Conservation (phyloP, 306 rosid species). For the Cucurbita maxima region DNA sequence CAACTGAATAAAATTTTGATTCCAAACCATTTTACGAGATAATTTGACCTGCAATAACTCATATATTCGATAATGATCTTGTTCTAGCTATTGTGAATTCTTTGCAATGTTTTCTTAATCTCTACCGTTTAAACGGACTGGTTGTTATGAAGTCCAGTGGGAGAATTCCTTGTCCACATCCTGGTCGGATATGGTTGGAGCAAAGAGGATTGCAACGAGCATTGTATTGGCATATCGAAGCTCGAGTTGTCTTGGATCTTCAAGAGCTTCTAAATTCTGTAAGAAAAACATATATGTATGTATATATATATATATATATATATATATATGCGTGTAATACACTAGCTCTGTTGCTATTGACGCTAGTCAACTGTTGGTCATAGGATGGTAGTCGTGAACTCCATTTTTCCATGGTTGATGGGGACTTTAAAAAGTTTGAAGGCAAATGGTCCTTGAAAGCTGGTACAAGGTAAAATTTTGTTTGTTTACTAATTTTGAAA, state of each 20-base stretch:
- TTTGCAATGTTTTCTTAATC: neutral
- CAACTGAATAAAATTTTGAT: neutral
- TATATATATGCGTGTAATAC: neutral
- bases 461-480: slow-evolving; percentile 40
- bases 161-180: slow-evolving; percentile 76
- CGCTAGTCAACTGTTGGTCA: slow-evolving; percentile 3
- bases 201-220: slow-evolving; percentile 92
- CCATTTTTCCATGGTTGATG: slow-evolving; percentile 91
- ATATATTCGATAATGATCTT: neutral
- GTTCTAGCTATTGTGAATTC: neutral
- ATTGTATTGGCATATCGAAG: slow-evolving; percentile 96
- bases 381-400: slow-evolving; percentile 76
- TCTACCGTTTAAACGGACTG: neutral
- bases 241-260: slow-evolving; percentile 94
- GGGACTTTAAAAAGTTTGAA: slow-evolving; percentile 89
- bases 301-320: neutral
- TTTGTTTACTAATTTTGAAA: neutral
- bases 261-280: slow-evolving; percentile 54
- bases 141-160: slow-evolving; percentile 28
- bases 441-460: slow-evolving; percentile 88
- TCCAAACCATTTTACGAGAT: neutral
- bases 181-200: slow-evolving; percentile 82
- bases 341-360: neutral
- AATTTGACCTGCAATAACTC: neutral
- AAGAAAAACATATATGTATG: slow-evolving; percentile 8